These are phyloP conservation scores for Chaetomidium leptoderma DNA, from an alignment of 495 filamentous ascomycete species.

Conservation along the genomic window DNA sequence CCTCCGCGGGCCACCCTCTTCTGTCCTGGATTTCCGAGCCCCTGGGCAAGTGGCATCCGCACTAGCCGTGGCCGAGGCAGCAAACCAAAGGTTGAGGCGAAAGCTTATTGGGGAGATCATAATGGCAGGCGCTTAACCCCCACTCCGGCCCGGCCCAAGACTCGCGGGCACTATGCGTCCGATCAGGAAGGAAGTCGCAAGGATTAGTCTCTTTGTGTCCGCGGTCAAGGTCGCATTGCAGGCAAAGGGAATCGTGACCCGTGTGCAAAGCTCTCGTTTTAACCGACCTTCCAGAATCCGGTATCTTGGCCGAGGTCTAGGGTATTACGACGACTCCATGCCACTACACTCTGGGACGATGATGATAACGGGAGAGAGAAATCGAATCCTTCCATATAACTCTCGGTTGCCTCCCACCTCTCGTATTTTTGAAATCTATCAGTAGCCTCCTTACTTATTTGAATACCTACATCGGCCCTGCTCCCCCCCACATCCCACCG, in stretches of 20 bases:
- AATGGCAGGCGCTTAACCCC: neutral
- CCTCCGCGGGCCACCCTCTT: too few species aligned
- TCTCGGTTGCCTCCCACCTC: neutral
- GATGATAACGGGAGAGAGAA: neutral
- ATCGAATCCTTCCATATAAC: neutral
- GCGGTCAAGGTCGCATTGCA: conserved; percentile 15
- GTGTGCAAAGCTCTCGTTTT: neutral
- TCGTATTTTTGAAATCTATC: neutral
- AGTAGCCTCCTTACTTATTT: neutral
- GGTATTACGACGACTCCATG: neutral
- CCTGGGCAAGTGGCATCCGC: too few species aligned
- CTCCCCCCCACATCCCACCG: too few species aligned
- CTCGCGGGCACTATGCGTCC: conserved; percentile 4
- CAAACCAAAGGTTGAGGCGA: neutral
- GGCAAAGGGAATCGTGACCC: neutral
- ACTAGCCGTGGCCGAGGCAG: neutral
- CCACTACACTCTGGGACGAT: neutral
- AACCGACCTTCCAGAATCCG: conserved; percentile 21
- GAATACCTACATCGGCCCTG: too few species aligned
- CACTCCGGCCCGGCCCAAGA: conserved; percentile 1
- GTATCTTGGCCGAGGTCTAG: neutral
- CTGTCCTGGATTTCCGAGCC: too few species aligned
- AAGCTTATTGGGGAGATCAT: neutral
- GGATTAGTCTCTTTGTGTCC: neutral
- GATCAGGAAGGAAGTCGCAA: conserved; percentile 28